A percentile compares a stretch with the other conserved stretches of the same genome.
These are phyloP conservation scores for Eudorina sp. DNA, from an alignment of 139 green algal genomes.

Conservation along the genomic window DNA sequence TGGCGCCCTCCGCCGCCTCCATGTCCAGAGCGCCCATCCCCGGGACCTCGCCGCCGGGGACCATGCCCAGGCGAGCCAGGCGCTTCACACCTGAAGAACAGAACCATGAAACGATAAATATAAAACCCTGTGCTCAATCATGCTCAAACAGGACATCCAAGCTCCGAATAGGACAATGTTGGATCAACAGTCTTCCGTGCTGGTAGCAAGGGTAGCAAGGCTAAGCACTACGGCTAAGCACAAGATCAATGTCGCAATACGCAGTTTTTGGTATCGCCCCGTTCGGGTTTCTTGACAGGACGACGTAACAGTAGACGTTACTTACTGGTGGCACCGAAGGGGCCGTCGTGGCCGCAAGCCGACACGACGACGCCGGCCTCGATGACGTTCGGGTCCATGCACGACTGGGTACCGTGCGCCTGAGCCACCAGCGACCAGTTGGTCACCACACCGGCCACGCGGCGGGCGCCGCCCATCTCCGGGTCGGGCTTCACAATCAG, in stretches of 20 bases:
- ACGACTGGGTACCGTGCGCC: slow-evolving; percentile 95
- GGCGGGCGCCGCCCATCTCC: not conserved
- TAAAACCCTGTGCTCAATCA: too few species aligned
- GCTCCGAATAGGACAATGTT: too few species aligned
- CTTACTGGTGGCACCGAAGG: slow-evolving; percentile 88
- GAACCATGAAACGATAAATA: too few species aligned
- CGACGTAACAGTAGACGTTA: too few species aligned
- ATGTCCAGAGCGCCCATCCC: slow-evolving; percentile 98
- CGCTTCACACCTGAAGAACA: slow-evolving; percentile 86
- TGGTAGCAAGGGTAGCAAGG: too few species aligned
- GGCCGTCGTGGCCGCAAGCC: slow-evolving; percentile 95
- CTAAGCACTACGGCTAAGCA: too few species aligned
- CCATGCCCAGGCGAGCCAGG: slow-evolving; percentile 90
- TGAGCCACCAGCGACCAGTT: slow-evolving; percentile 99
- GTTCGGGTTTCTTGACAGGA: too few species aligned
- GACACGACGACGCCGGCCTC: slow-evolving; percentile 86
- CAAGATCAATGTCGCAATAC: too few species aligned
- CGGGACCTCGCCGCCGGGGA: slow-evolving; percentile 72
- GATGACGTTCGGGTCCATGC: slow-evolving; percentile 95
- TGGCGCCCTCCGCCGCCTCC: slow-evolving; percentile 93
- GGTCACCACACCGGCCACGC: slow-evolving; percentile 88
- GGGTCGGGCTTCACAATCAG: slow-evolving; percentile 75
- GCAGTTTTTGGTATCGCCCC: too few species aligned
- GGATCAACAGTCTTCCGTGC: too few species aligned
- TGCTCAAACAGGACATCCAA: too few species aligned